A percentile compares a stretch with the other conserved stretches of the same genome.
These are phyloP conservation scores for Acanthamoeba lenticulata DNA, from an alignment of 208 protist genomes.

Conservation along the genomic window DNA sequence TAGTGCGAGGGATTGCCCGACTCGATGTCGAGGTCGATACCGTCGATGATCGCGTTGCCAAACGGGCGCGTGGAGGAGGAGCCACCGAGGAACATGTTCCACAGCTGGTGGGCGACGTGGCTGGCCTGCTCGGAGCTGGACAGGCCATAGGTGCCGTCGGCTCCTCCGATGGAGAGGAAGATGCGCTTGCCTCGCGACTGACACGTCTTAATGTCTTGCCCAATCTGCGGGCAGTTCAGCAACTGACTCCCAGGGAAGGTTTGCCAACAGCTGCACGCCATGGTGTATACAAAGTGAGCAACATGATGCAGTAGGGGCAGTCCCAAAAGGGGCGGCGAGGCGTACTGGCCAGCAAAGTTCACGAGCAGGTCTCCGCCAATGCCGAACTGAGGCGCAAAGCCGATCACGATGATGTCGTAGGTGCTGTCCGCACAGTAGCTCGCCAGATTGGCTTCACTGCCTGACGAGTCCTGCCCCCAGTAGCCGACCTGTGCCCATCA, in stretches of 20 bases:
- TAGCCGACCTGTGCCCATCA: not conserved
- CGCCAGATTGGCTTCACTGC: conserved; percentile 1
- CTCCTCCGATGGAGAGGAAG: conserved; percentile 65
- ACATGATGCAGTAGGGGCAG: not conserved
- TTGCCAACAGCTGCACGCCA: conserved; percentile 48
- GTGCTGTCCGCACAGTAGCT: conserved; percentile 63
- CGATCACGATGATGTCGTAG: conserved; percentile 72
- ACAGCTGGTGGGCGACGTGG: conserved; percentile 41
- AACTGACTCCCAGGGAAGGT: not conserved
- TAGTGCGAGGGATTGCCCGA: conserved; percentile 54
- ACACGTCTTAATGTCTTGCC: conserved; percentile 57
- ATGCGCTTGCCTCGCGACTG: conserved; percentile 63
- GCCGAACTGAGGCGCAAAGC: conserved; percentile 50
- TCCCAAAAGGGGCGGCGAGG: not conserved
- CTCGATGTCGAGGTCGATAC: conserved; percentile 75
- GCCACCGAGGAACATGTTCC: conserved; percentile 75
- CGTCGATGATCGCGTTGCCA: conserved; percentile 68
- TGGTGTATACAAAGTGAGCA: not conserved
- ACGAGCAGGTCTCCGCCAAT: conserved; percentile 19
- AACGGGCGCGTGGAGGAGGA: conserved; percentile 61
- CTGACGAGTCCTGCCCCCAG: conserved; percentile 29
- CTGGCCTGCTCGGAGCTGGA: not conserved
- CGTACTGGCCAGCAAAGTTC: conserved; percentile 3
- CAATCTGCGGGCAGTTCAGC: conserved; percentile 61
- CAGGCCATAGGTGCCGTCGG: conserved; percentile 59